Base-by-base conservation (phyloP, 1,139 yeast species). In the Pneumocystis jirovecii region DNA sequence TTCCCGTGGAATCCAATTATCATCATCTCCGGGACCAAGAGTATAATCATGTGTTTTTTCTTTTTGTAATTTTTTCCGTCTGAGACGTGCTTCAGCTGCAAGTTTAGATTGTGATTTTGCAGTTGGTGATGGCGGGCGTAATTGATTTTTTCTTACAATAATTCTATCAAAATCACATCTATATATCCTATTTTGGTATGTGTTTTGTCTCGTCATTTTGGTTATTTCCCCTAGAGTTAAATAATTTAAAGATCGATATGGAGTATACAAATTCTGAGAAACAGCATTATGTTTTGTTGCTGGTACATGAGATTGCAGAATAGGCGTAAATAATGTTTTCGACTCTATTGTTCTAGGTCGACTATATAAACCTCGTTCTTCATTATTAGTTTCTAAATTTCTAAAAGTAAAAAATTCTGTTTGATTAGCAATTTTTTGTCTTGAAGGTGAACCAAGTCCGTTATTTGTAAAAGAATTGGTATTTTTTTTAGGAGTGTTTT, bases 21-120 rank as follows among this genome's bases (percentile, higher is more conserved):
- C 67, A n/a, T 65, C 67, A 34, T 65, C 67, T 15, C 67, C 67
- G 3, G 67, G 64, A 15, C 67, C 67, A 25, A 65, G 63, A n/a
- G 63, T 57, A 61, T 63, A 64, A 40, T 60, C 62, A 40, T 60
- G 62, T 15, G 12, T 42, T 57, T 61, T 61, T 50, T 65, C 65
- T 63, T 65, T 64, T 42, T 62, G 62, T 60, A 61, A 57, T 29
- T 61, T 63, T 37, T 61, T 60, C 8, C 67, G 59, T 42, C 59
- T 65, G n/a, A 61, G 45, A 42, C 64, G 62, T 35, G 65, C 63
- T 31, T 56, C 62, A 39, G 57, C 42, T 12, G 67, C 67, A 56
- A 64, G 29, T 61, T 64, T 65, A 42, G 65, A 64, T 37, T 65
- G 67, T 8, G 56, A 35, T 61, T 65, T 65, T 21, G 67, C 65